A percentile compares a stretch with the other conserved stretches of the same genome.
Conservation (phyloP, 768 basidiomycete genomes). For the Lentinula guzmanii region DNA sequence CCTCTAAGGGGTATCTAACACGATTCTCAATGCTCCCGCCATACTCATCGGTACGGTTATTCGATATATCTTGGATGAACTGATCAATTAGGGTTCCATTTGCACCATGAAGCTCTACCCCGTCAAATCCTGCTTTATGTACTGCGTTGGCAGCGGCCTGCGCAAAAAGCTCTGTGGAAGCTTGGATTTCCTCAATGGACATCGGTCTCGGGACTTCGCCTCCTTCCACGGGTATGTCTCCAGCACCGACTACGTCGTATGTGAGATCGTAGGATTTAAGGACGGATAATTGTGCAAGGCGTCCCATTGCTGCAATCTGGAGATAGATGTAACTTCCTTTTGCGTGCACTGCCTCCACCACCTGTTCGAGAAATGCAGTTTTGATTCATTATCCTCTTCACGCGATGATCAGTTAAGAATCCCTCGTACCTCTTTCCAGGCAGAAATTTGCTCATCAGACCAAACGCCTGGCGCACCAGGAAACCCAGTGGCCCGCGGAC, state of each 20-base stretch:
- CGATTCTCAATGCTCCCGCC: constrained; percentile 47
- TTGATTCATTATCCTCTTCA: no score
- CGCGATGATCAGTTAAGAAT: neutral
- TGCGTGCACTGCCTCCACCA: constrained; percentile 45
- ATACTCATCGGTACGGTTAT: constrained; percentile 44
- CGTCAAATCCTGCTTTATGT: constrained; percentile 46
- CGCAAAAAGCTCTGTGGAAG: constrained; percentile 29
- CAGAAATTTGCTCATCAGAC: constrained; percentile 26
- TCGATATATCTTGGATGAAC: constrained; percentile 34
- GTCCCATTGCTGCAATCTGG: constrained; percentile 43
- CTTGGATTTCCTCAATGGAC: constrained; percentile 30
- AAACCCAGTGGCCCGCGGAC: constrained; percentile 20
- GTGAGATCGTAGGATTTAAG: constrained; percentile 12
- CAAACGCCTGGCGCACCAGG: constrained; percentile 30
- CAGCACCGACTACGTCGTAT: constrained; percentile 18
- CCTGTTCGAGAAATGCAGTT: constrained; percentile 13
- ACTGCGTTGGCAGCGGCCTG: constrained; percentile 36
- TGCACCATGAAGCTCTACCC: constrained; percentile 37
- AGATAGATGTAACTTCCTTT: constrained; percentile 38
- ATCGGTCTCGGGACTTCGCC: constrained; percentile 21
- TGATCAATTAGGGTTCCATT: constrained; percentile 32
- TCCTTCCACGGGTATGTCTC: constrained; percentile 8
- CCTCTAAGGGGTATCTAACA: constrained; percentile 36
- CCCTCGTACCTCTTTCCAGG: constrained; percentile 2
- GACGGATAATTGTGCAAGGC: constrained; percentile 16